Base-by-base conservation (phyloP, 768 basidiomycete species). In the Brasilioporus rufonigricans region DNA sequence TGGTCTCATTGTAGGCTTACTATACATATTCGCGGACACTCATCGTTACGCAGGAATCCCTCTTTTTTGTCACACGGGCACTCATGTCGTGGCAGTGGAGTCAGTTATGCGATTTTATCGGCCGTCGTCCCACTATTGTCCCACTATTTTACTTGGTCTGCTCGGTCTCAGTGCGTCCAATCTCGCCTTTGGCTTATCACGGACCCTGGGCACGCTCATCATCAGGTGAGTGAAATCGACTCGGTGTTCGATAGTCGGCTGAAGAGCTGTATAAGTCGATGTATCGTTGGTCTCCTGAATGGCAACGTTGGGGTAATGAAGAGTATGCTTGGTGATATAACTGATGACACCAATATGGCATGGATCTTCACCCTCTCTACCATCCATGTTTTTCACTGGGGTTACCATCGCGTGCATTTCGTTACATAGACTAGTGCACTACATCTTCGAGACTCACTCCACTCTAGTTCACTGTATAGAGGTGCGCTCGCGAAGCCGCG, bases 401-500 rank as follows among this genome's bases (percentile, higher is more conserved):
- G 14, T 12, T 19, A 38, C 36, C 5, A 48, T 26, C 5, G 47
- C 35, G 47, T 48, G 24, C 36, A 35, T 48, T 13, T 33, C 11
- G 32, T n/a, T n/a, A n/a, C n/a, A n/a, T 13, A 33, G 32, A 33
- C 14, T 13, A 3, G 14, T 13, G 32, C 7, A 9, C 10, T n/a
- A 16, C 4, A 38, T n/a, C 36, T n/a, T 16, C 16, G 7, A 36
- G 13, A 18, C 11, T 36, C 14, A 59, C 19, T 23, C 11, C 7
- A 4, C 14, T 19, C 38, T 24, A 82, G 83, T 26, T 81, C 84
- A 10, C 66, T 86, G 21, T 79, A 83, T 32, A 85, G 85, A 2
- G 85, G 85, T 8, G 72, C 73, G 16, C 73, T 86, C 41, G 74
- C 77, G 47, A 76, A 74, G 56, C 85, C 85, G 24, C 78, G 78